Base-by-base conservation (phyloP, 169 alveolate species). In the Cyclospora cayetanensis region DNA sequence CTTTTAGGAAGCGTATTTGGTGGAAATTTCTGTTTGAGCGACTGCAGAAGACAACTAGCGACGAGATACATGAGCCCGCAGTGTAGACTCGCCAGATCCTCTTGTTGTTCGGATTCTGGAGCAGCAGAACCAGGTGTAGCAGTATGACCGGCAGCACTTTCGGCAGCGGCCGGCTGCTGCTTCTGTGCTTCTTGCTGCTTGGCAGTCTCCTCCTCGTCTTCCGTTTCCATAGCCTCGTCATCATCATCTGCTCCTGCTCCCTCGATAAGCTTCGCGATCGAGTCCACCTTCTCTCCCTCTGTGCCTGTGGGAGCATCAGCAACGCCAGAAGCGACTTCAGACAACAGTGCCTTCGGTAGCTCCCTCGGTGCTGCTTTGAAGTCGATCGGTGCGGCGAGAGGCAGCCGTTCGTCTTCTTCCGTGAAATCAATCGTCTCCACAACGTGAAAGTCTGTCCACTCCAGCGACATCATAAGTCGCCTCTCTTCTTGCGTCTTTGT, bases 401-500 rank as follows among this genome's bases (percentile, higher is more conserved):
- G 92, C 34, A 91, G 92, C 68, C 79, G 43, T 22, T 91, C 94
- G 41, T 91, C 94, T 68, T 93, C 95, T 39, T 72, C 94, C 12
- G 95, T 94, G 76, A 97, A 96, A 43, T 97, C 97, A 50, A 97
- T 97, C 20, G 97, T 97, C 63, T 97, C 98, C 0, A 97, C 99
- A 20, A 97, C 96, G 31, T 95, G 95, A 80, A 97, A 97, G 89
- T 96, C 97, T 88, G 96, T 96, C 99, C 99, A 97, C 82, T 97
- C 99, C 70, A 97, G 95, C 41, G 97, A 93, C 84, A 95, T 94
- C 95, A 94, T 95, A 92, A 96, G 96, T 86, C 92, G 93, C 34
- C 94, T 39, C 68, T 93, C 99, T 84, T 95, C 98, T 70, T 95
- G 97, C 63, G 93, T 94, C 76, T 84, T 55, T 88, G 53, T 91